Evolutionary conservation across 1,139 yeast genomes (phyloP), one percentile per base, ranked within the genome.

Genomic region (Geotrichum reessii): DNA sequence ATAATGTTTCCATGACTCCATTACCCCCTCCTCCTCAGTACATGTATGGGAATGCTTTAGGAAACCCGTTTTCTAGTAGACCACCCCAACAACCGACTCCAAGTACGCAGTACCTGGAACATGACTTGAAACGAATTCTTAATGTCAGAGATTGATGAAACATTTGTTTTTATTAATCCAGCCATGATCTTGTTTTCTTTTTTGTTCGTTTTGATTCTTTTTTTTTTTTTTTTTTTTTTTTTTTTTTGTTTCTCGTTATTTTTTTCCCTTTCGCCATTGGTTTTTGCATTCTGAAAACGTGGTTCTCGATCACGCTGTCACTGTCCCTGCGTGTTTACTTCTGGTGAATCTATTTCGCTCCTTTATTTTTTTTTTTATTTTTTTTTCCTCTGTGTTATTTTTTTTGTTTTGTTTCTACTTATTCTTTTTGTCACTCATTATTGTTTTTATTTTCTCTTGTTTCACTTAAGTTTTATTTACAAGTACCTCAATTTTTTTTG

Each of bases 91-190:
- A 27, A 17, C 42, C 33, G 14, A 6, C 58, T 22, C n/a, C 50
- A 49, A 25, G 25, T 25, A n/a, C 47, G 14, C 5, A 8, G 14
- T 40, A 56, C 27, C 31, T 56, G 42, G 59, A 56, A 51, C 42
- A 37, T 46, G 59, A 56, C 52, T 56, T 56, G 59, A 56, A 56
- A 52, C 55, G 59, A 52, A 46, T 56, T 50, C 59, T 56, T 52
- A 56, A 56, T 56, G 59, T 56, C 53, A 56, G 51, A 28, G 53
- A 51, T 22, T 56, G 47, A 56, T 12, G 17, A 47, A 14, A 19
- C n/a, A n/a, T 17, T 46, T 46, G n/a, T n/a, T n/a, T n/a, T n/a
- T n/a, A n/a, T 31, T 33, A 12, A 11, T 42, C 50, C 12, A 50
- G 53, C 40, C 19, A 50, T 44, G 33, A 50, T 50, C 21, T 28